phyloP scores from a whole-genome alignment of 768 basidiomycete genomes.

The Mycena filopes region DNA sequence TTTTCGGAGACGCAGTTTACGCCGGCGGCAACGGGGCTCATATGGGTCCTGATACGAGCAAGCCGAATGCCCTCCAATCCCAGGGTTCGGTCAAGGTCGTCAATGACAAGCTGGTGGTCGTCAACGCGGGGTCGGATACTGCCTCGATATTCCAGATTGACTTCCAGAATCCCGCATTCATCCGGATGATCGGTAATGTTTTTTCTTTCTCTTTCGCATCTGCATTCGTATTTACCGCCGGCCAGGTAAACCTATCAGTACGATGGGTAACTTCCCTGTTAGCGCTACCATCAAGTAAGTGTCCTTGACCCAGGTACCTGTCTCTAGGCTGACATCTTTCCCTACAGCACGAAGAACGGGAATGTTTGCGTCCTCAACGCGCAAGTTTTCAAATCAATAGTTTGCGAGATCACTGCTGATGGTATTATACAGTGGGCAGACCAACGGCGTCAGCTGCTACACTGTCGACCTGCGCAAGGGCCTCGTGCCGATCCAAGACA shows the following conservation, averaged over 20 bases:
- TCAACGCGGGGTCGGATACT: conserved; percentile 47
- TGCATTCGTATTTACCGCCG: too few relatives aligned
- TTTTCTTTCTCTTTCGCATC: too few relatives aligned
- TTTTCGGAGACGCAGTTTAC: conserved; percentile 31
- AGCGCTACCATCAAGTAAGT: conserved; percentile 36
- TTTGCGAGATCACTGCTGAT: background rate
- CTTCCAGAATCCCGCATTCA: conserved; percentile 42
- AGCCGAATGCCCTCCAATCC: conserved; percentile 38
- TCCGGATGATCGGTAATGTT: conserved; percentile 44
- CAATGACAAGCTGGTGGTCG: conserved; percentile 26
- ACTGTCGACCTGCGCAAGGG: conserved; percentile 40
- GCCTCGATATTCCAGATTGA: conserved; percentile 46
- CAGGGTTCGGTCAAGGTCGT: conserved; percentile 40
- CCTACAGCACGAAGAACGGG: conserved; percentile 35
- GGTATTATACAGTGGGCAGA: conserved; percentile 28
- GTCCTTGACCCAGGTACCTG: conserved; percentile 18
- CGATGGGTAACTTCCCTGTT: conserved; percentile 49
- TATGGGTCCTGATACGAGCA: conserved; percentile 34
- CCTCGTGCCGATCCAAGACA: conserved; percentile 41
- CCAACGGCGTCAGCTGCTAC: conserved; percentile 42
- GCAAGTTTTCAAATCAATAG: conserved; percentile 7
- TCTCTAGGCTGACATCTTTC: conserved; percentile 10
- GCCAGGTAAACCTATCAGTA: conserved; percentile 46
- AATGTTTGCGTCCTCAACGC: conserved; percentile 40
- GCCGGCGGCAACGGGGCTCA: conserved; percentile 35